Evolutionary conservation across 106 monocot species (phyloP), one percentile per base, ranked within the genome.

Genomic region (Platanthera zijinensis): DNA sequence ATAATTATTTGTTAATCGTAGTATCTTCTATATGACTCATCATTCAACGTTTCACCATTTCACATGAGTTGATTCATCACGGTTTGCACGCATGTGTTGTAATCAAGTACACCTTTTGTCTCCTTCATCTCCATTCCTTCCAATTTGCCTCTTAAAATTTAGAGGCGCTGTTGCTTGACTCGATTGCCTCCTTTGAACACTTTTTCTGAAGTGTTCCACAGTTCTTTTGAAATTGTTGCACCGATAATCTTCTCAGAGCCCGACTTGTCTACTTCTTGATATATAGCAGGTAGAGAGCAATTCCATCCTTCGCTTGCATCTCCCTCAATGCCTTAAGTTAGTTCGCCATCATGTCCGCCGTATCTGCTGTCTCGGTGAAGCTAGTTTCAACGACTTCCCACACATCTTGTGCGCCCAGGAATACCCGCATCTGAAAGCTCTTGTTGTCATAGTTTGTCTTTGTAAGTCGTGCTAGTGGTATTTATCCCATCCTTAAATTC

Each of bases 1-100:
- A 78, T 39, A 78, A 75, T 79, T 79, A 3, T 70, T 75, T 11
- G 78, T 74, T 22, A 83, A 78, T 18, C 80, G 11, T 4, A 74
- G 14, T 64, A 80, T 74, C 7, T 74, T 80, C 63, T 80, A 62
- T 28, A 80, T 17, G 10, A 80, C 49, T 25, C 32, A 47, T 79
- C 56, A 0, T 6, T 21, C 21, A 71, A 9, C 8, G 13, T 73
- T 57, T 73, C 59, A 30, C 73, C 73, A 57, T 73, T 72, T 12
- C 57, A 7, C 11, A 47, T 72, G 14, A 79, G 59, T 62, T 79
- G 71, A 61, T 79, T 79, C 11, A 79, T 50, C 56, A 73, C 49
- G 6, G 57, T 15, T 25, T 73, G 72, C 47, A 73, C 73, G 49
- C 79, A 49, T 14, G 39, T 39, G 39, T 3, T 39, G 39, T 39